Percentiles rank a stretch among this genome's conserved stretches.
Conservation (phyloP, 345 rosid genomes). For the Eutrema heterophyllum region DNA sequence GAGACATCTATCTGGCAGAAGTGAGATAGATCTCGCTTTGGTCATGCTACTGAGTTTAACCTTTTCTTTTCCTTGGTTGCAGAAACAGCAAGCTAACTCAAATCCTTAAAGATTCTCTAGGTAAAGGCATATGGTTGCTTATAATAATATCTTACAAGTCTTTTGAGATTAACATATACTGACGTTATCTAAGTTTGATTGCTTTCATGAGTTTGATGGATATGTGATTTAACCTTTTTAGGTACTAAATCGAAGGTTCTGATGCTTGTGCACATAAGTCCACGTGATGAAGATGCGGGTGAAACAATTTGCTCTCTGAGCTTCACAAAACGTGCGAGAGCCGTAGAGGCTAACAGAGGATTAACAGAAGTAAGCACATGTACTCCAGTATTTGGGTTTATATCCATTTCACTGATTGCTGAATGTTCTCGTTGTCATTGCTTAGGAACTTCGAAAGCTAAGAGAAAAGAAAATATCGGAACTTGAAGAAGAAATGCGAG, state of each 20-base stretch:
- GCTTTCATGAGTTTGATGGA: slow-evolving; percentile 13
- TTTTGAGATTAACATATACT: background rate
- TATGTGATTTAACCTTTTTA: slow-evolving; percentile 11
- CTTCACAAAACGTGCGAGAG: slow-evolving; percentile 85
- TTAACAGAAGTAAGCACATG: slow-evolving; percentile 44
- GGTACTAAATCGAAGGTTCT: slow-evolving; percentile 77
- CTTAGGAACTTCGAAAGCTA: slow-evolving; percentile 53
- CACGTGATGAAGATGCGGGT: slow-evolving; percentile 62
- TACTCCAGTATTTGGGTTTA: background rate
- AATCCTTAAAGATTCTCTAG: slow-evolving; percentile 90
- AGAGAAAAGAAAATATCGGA: slow-evolving; percentile 48
- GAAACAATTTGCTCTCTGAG: slow-evolving; percentile 82
- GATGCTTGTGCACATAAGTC: slow-evolving; percentile 90
- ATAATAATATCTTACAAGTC: background rate
- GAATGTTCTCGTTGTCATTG: slow-evolving; percentile 4
- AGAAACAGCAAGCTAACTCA: slow-evolving; percentile 98
- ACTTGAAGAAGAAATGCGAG: slow-evolving; percentile 61
- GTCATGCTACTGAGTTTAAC: slow-evolving; percentile 14
- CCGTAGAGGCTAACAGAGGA: slow-evolving; percentile 57
- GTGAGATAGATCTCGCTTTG: background rate
- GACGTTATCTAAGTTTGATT: background rate
- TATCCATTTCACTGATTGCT: background rate
- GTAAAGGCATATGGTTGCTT: slow-evolving; percentile 38
- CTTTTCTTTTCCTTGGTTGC: slow-evolving; percentile 43
- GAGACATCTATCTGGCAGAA: slow-evolving; percentile 14